Evolutionary conservation across 2,329 filamentous ascomycete species (phyloP).

Genomic region (Pseudogymnoascus sp.): DNA sequence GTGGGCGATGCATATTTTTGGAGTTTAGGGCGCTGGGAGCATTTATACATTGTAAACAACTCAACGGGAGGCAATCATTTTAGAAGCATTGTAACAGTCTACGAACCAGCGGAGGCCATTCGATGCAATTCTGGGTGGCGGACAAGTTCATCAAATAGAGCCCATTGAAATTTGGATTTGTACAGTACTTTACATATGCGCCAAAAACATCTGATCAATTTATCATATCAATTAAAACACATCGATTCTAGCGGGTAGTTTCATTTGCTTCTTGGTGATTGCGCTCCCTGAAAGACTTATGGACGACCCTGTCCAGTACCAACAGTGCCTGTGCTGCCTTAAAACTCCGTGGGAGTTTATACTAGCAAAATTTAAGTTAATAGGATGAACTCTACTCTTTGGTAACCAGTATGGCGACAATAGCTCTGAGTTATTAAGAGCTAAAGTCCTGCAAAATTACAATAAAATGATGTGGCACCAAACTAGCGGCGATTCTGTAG

Average conservation of each 20-base stretch:
- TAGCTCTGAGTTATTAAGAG: too few species aligned
- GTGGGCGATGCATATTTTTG: neutral
- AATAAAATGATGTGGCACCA: neutral
- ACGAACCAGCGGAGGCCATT: constrained; percentile 7
- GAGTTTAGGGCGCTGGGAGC: neutral
- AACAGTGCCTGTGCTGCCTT: too few species aligned
- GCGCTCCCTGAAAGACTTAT: too few species aligned
- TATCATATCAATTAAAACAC: neutral
- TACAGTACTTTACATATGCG: neutral
- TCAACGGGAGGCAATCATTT: constrained; percentile 6
- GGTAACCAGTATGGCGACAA: too few species aligned
- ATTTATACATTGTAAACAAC: constrained; percentile 3
- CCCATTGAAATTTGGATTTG: neutral
- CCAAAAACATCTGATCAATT: neutral
- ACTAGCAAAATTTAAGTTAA: too few species aligned
- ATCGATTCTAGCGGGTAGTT: neutral
- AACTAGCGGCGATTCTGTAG: neutral
- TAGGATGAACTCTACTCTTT: too few species aligned
- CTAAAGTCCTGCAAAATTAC: too few species aligned
- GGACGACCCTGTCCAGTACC: too few species aligned
- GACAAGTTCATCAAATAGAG: neutral
- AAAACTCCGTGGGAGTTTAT: too few species aligned
- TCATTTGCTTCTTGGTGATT: neutral
- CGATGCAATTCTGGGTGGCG: neutral
- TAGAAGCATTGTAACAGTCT: constrained; percentile 7